A percentile compares a stretch with the other conserved stretches of the same genome.
Evolutionary conservation across 2,329 filamentous ascomycete species (phyloP).

Genomic region (Colletotrichum orchidophilum): DNA sequence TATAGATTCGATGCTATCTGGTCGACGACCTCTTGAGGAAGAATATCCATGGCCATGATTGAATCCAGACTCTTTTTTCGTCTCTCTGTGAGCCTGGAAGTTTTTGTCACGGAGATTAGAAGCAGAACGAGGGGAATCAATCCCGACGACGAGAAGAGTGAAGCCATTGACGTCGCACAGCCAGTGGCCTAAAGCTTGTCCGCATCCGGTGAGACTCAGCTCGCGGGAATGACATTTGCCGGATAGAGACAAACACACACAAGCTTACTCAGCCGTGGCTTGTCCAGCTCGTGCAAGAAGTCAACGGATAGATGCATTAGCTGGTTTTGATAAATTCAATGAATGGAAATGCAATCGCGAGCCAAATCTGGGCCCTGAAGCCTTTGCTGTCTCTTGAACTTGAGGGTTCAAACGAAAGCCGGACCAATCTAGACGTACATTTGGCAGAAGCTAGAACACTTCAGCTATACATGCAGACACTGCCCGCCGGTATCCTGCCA

Average conservation of each 20-base stretch:
- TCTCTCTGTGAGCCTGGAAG: background rate
- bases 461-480: background rate
- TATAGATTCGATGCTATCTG: background rate
- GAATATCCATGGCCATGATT: background rate
- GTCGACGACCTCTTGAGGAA: background rate
- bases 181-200: background rate
- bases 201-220: background rate
- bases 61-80: no score
- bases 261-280: background rate
- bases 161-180: background rate
- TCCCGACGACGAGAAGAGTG: background rate
- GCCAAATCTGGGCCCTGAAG: background rate
- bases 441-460: background rate
- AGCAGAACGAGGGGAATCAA: no score
- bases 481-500: background rate
- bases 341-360: background rate
- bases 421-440: background rate
- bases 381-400: background rate
- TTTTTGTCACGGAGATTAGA: no score
- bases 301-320: background rate
- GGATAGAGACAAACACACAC: background rate
- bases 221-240: background rate
- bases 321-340: background rate
- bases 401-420: background rate
- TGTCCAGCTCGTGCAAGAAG: background rate